Evolutionary conservation across 2,329 filamentous ascomycete genomes (phyloP).

Genomic region (Xylaria sp.): DNA sequence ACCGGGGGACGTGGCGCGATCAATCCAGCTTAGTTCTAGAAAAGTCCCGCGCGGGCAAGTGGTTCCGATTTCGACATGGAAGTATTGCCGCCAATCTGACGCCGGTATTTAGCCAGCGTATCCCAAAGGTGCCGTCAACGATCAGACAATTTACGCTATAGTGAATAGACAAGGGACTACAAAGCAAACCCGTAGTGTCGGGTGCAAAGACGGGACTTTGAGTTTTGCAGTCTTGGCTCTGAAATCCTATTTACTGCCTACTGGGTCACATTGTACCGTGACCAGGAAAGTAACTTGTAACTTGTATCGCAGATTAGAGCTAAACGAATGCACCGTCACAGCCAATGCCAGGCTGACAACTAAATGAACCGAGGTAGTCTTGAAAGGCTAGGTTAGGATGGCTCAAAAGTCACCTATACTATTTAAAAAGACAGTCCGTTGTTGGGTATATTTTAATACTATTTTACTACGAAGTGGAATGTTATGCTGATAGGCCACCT

Average conservation of each 20-base stretch:
- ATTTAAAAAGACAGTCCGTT: constrained; percentile 1
- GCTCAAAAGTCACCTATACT: not conserved
- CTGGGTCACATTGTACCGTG: not conserved
- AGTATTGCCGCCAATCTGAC: constrained; percentile 39
- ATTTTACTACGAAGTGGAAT: constrained; percentile 11
- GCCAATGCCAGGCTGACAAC: constrained; percentile 2
- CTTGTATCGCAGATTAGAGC: not conserved
- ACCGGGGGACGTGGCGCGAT: constrained; percentile 30
- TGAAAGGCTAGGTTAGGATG: constrained; percentile 3
- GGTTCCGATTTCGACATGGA: constrained; percentile 40
- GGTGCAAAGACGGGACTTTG: constrained; percentile 21
- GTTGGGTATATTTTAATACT: not conserved
- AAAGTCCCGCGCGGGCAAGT: constrained; percentile 40
- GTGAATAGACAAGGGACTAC: constrained; percentile 21
- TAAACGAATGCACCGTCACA: constrained; percentile 6
- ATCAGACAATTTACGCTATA: constrained; percentile 29
- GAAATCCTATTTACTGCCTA: not conserved
- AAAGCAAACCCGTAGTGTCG: constrained; percentile 25
- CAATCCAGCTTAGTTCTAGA: constrained; percentile 21
- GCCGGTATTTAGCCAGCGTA: constrained; percentile 48
- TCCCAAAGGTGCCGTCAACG: constrained; percentile 29
- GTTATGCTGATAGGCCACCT: constrained; percentile 21
- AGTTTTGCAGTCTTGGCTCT: not conserved
- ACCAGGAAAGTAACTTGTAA: constrained; percentile 3
- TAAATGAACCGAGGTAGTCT: not conserved